A percentile compares a stretch with the other conserved stretches of the same genome.
Evolutionary conservation across 2,329 filamentous ascomycete genomes (phyloP).

Genomic region (Aspergillus sp.): DNA sequence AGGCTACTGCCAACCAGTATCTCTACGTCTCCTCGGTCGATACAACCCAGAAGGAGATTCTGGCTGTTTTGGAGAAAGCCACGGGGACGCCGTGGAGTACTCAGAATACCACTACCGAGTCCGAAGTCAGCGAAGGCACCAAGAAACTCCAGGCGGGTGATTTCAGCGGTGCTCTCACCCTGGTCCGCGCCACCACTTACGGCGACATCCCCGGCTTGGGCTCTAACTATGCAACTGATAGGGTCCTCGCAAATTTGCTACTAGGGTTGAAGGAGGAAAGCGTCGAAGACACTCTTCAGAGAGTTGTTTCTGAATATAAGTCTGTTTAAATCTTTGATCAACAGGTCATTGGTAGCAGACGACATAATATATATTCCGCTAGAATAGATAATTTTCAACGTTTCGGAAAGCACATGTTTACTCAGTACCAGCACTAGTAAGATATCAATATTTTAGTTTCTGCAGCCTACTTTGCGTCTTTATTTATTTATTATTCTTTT

Average conservation of each 20-base stretch:
- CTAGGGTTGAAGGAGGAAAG: slow-evolving; percentile 23
- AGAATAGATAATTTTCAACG: too few relatives aligned
- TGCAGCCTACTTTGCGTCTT: too few relatives aligned
- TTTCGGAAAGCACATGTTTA: neutral
- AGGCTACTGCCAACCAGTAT: slow-evolving; percentile 58
- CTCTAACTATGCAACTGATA: slow-evolving; percentile 25
- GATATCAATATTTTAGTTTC: neutral
- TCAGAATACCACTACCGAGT: slow-evolving; percentile 33
- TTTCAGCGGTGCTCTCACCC: slow-evolving; percentile 22
- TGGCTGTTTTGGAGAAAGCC: slow-evolving; percentile 53
- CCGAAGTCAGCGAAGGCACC: slow-evolving; percentile 18
- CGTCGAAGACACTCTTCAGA: slow-evolving; percentile 20
- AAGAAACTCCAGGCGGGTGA: slow-evolving; percentile 23
- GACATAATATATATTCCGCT: too few relatives aligned
- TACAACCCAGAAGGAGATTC: slow-evolving; percentile 58
- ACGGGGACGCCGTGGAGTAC: slow-evolving; percentile 55
- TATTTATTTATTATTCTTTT: neutral
- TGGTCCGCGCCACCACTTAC: slow-evolving; percentile 24
- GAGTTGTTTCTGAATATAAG: neutral
- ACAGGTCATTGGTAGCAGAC: too few relatives aligned
- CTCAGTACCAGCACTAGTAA: neutral
- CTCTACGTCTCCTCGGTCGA: slow-evolving; percentile 59
- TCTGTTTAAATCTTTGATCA: neutral
- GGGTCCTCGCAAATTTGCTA: slow-evolving; percentile 21
- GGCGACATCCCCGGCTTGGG: slow-evolving; percentile 18